Conservation (phyloP, 805 yeast genomes). For the Henningerozyma blattae region DNA sequence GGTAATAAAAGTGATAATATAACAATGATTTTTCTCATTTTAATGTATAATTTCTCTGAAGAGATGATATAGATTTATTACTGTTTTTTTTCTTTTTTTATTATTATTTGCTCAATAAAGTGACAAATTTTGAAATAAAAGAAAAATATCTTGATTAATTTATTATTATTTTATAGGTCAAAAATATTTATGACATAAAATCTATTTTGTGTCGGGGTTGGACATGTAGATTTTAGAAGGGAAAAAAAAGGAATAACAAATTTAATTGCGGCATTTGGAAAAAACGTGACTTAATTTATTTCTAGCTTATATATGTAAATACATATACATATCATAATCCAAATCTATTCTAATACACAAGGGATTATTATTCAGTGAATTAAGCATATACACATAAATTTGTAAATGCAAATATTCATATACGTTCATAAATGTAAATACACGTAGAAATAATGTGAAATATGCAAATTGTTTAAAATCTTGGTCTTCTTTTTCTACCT, state of each 20-base stretch:
- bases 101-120: not conserved
- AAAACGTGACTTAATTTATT: not conserved
- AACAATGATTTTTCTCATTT: not conserved
- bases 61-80: too few species aligned
- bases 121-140: not conserved
- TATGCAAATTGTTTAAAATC: constrained; percentile 30
- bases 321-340: not conserved
- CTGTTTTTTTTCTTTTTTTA: not conserved
- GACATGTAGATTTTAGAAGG: too few species aligned
- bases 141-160: not conserved
- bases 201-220: too few species aligned
- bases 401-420: not conserved
- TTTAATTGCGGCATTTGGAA: too few species aligned
- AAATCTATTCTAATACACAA: not conserved
- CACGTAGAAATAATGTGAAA: not conserved
- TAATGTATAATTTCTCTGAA: not conserved
- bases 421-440: not conserved
- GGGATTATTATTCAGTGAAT: not conserved
- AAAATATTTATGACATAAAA: too few species aligned
- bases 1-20: constrained; percentile 2
- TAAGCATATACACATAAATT: not conserved
- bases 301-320: not conserved
- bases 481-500: constrained; percentile 67
- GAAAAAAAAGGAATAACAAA: too few species aligned
- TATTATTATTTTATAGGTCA: too few species aligned